phyloP scores from a whole-genome alignment of 768 basidiomycete species.

The Candolleomyces eurysporus region DNA sequence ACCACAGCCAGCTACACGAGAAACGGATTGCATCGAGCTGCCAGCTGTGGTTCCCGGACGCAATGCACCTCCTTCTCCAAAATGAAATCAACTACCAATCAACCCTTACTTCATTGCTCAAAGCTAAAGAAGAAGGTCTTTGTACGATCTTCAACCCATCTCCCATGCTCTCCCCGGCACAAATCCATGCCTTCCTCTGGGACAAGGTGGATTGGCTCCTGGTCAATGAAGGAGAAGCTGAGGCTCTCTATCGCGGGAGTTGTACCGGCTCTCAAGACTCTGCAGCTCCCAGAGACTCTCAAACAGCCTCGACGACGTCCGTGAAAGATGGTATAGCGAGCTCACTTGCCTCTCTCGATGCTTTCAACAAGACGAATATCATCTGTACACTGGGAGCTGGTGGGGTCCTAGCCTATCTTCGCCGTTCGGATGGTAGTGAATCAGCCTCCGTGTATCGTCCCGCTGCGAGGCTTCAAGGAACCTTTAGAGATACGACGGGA shows the following conservation, averaged over 20 bases:
- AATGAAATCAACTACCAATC: conserved; percentile 53
- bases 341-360: conserved; percentile 19
- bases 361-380: conserved; percentile 39
- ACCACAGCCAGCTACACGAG: conserved; percentile 42
- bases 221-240: conserved; percentile 43
- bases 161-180: conserved; percentile 41
- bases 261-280: too few relatives aligned
- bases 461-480: conserved; percentile 41
- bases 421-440: too few relatives aligned
- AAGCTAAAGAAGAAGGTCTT: conserved; percentile 16
- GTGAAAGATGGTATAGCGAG: conserved; percentile 16
- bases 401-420: conserved; percentile 43
- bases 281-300: too few relatives aligned
- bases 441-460: conserved; percentile 34
- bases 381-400: conserved; percentile 56
- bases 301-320: too few relatives aligned
- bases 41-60: conserved; percentile 25
- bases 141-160: conserved; percentile 56
- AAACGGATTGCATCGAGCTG: conserved; percentile 2
- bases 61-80: conserved; percentile 56
- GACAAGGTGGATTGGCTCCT: conserved; percentile 28
- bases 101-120: conserved; percentile 35
- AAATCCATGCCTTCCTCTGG: conserved; percentile 51
- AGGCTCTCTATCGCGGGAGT: conserved; percentile 3
- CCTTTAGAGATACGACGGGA: conserved; percentile 53